Base-by-base conservation (phyloP, 23 red algal species). In the Chondrus crispus region DNA sequence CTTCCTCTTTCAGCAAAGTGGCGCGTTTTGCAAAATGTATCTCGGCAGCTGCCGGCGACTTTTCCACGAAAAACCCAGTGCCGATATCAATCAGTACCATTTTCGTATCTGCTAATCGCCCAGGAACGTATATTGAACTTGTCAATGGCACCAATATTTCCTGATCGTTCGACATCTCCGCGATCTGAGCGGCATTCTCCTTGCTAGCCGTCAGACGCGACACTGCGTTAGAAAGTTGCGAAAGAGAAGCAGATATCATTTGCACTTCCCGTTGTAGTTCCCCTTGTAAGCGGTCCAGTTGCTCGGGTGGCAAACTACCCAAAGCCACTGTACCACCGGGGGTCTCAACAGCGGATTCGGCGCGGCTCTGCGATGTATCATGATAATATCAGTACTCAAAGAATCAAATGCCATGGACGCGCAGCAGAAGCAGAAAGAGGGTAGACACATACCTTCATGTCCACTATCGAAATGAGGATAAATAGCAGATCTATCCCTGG, bases 21-120 rank as follows among this genome's bases (percentile, higher is more conserved):
- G 90, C 79, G 6, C 95, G 36, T 16, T 79, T 79, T 10, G 90
- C 58, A 63, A 96, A 90, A 62, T 96, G 85, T 12, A 53, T 54
- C 36, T 84, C 89, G 9, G 95, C 95, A 3, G 85, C 91, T 14
- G 48, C 53, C 1, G 80, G 71, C 7, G 46, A 85, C 69, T 88
- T 92, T 84, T 96, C 85, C 12, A 88, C 95, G 80, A 81, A 96
- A 55, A 93, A 96, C 3, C 95, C 95, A n/a, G 95, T 96, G 14
- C 95, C 95, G 26, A 96, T 47, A 70, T 96, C 95, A 43, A 96
- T 87, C 20, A 96, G 63, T 37, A 96, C 84, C 43, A 80, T 76
- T 2, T 70, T 75, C 33, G 83, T 73, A 37, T 93, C 81, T 38
- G 42, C 24, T 42, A 96, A 39, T 24, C 50, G 48, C 22, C 95